Evolutionary conservation across 345 rosid species (phyloP), one percentile per base, ranked within the genome.

Genomic region (Camelina sativa): DNA sequence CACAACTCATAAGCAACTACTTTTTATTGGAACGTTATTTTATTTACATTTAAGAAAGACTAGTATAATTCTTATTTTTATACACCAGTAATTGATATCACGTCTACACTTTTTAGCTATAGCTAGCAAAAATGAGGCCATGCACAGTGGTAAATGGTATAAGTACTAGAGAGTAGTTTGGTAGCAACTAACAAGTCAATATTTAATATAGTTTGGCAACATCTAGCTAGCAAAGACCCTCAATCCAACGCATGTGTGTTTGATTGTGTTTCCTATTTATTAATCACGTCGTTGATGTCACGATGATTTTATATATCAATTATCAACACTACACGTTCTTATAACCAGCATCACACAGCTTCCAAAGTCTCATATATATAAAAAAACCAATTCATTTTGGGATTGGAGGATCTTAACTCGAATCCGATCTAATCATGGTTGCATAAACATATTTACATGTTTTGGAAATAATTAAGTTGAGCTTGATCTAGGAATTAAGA

Each of bases 201-300:
- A 51, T 59, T 60, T 20, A 67, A 17, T 67, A 59, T 51, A 32
- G 68, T 67, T 67, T 75, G 56, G 73, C 37, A 40, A 60, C 40
- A 75, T 60, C 56, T 60, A 75, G 51, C 48, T 60, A 60, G 11
- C 68, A 43, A 75, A 56, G 60, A 7, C 57, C 11, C 48, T 75
- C 62, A 11, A 59, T 13, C 64, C 62, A 75, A 66, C 25, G 67
- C 79, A 75, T 67, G 51, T 67, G 55, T 47, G 30, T 57, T 56
- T 56, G 25, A 11, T 22, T 54, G 40, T 22, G 77, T 65, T 25
- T 25, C 28, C 34, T 50, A 25, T 28, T 7, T 11, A 61, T 60
- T 60, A 6, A 48, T 12, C 17, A 40, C 28, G 44, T 48, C 73
- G 73, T 48, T 58, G n/a, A 58, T 23, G 59, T 40, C 43, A 74